Conservation (phyloP, 306 rosid genomes). For the Argentina anserina region DNA sequence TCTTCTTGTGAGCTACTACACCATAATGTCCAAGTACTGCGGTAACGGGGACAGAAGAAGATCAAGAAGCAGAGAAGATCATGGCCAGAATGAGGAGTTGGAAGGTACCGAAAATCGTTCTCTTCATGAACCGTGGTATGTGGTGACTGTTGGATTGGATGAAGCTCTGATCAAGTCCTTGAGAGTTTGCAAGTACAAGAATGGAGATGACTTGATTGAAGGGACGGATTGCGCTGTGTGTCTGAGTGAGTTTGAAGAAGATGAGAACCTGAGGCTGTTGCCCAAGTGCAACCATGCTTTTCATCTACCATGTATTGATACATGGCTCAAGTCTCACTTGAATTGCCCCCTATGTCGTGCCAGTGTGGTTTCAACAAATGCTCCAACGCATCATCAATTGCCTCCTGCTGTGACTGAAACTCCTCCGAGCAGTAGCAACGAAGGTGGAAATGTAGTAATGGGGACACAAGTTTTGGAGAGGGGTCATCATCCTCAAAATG, state of each 20-base stretch:
- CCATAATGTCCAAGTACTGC: conserved; percentile 80
- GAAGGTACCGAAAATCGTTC: conserved; percentile 54
- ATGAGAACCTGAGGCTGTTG: conserved; percentile 61
- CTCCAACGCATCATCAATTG: conserved; percentile 27
- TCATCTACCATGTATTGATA: conserved; percentile 80
- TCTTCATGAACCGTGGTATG: conserved; percentile 72
- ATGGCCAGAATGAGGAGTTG: conserved; percentile 30
- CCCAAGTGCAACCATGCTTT: conserved; percentile 93
- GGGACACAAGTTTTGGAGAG: conserved; percentile 25
- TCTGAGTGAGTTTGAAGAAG: conserved; percentile 80
- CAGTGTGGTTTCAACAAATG: conserved; percentile 35
- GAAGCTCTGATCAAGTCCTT: conserved; percentile 74
- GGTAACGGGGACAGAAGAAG: conserved; percentile 32
- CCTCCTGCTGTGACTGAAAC: conserved; percentile 17
- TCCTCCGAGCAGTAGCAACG: conserved; percentile 24
- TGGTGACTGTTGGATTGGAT: conserved; percentile 57
- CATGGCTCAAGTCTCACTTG: conserved; percentile 91
- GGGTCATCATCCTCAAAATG: conserved; percentile 24
- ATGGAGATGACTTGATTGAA: conserved; percentile 62
- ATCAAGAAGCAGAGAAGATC: conserved; percentile 16
- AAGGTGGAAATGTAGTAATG: conserved; percentile 14
- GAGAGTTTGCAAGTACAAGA: conserved; percentile 68
- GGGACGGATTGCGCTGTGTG: conserved; percentile 82
- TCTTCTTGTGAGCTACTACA: conserved; percentile 77
- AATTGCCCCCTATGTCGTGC: conserved; percentile 94